Conservation (phyloP, 2,329 filamentous ascomycete species). For the Trichoderma atroviride region DNA sequence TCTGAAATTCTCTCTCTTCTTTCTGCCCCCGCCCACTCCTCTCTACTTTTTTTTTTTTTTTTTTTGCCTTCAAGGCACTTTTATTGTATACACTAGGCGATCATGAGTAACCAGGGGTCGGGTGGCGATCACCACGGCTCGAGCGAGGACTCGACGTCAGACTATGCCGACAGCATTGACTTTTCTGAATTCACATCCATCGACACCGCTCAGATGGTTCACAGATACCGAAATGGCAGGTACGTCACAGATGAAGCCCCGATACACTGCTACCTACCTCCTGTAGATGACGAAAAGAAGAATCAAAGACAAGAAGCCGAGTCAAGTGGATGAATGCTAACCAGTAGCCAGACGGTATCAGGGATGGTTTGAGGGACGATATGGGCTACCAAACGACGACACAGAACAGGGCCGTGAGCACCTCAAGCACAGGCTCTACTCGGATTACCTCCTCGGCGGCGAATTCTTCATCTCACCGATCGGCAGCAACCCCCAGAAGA, state of each 20-base stretch:
- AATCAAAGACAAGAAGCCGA: background rate
- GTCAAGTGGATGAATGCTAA: slow-evolving; percentile 10
- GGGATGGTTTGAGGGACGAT: slow-evolving; percentile 49
- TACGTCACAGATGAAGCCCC: slow-evolving; percentile 27
- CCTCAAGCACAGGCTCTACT: slow-evolving; percentile 50
- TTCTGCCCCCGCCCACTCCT: background rate
- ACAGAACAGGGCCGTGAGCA: slow-evolving; percentile 53
- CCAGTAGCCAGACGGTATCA: slow-evolving; percentile 49
- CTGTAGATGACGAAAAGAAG: background rate
- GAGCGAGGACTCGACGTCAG: slow-evolving; percentile 42
- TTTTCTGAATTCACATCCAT: slow-evolving; percentile 48
- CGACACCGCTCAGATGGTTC: slow-evolving; percentile 37
- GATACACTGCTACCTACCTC: background rate
- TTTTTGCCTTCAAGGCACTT: background rate
- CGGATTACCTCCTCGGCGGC: slow-evolving; percentile 51
- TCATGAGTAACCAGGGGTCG: slow-evolving; percentile 19
- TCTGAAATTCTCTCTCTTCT: background rate
- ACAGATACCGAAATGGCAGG: slow-evolving; percentile 45
- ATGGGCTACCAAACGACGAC: slow-evolving; percentile 57
- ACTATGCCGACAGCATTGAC: slow-evolving; percentile 43
- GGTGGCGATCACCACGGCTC: slow-evolving; percentile 33
- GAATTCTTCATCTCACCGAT: slow-evolving; percentile 49
- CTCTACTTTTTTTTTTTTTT: background rate
- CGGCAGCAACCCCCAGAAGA: slow-evolving; percentile 49
- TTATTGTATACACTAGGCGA: background rate